phyloP scores from a whole-genome alignment of 1,139 yeast species.

The Taphrina confusa region DNA sequence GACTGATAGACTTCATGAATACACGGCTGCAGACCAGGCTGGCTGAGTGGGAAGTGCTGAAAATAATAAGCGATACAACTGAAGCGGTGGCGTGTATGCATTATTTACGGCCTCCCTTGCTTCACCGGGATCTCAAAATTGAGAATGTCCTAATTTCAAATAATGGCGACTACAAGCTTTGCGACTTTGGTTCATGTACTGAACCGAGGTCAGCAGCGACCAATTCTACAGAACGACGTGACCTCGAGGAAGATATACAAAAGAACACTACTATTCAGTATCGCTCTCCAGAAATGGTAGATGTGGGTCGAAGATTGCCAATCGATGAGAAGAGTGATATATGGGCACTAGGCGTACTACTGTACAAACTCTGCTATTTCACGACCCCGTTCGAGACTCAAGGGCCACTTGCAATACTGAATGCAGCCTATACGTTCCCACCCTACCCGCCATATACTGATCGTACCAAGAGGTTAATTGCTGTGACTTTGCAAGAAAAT shows the following conservation, averaged over 20 bases:
- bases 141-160: conserved; percentile 86
- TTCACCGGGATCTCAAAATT: conserved; percentile 92
- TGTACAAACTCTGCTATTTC: conserved; percentile 88
- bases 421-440: conserved; percentile 64
- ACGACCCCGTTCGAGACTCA: conserved; percentile 92
- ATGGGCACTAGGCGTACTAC: conserved; percentile 93
- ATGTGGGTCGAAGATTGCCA: conserved; percentile 76
- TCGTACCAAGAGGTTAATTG: conserved; percentile 53
- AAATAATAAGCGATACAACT: conserved; percentile 79
- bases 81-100: conserved; percentile 89
- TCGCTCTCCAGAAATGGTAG: conserved; percentile 95
- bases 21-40: conserved; percentile 79
- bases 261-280: conserved; percentile 97
- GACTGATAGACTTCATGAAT: conserved; percentile 91
- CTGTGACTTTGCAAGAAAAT: conserved; percentile 76
- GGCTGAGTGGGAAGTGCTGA: conserved; percentile 76
- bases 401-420: conserved; percentile 67
- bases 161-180: conserved; percentile 71
- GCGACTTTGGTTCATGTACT: conserved; percentile 94
- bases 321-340: conserved; percentile 93
- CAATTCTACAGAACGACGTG: conserved; percentile 64
- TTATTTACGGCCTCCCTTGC: conserved; percentile 71
- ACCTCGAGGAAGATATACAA: conserved; percentile 77
- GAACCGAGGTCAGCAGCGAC: conserved; percentile 63
- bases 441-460: conserved; percentile 47